Base-by-base conservation (phyloP, 371 early-diverging fungal genomes). In the Syncephalis plumigaleata region DNA sequence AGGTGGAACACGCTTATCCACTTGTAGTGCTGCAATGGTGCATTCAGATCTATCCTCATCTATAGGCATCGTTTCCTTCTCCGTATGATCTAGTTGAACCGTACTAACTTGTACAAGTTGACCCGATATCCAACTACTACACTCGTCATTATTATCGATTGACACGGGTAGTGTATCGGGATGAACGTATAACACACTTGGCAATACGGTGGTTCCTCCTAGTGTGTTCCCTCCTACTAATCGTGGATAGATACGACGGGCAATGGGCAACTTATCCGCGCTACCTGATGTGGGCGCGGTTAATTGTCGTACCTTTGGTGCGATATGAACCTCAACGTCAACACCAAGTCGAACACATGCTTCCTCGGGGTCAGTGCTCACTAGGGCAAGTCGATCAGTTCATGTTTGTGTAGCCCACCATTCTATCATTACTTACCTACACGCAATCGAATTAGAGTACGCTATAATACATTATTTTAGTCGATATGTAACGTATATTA, bases 271-370 rank as follows among this genome's bases (percentile, higher is more conserved):
- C 2, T 3, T 5, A 22, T 24, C 24, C 3, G 48, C 18, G 40
- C n/a, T n/a, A n/a, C n/a, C n/a, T 47, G 21, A 4, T 17, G 17
- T n/a, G 16, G 16, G 23, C 16, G 39, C 13, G 9, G 17, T 21
- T 25, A 20, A 24, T 49, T 56, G 60, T 26, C 70, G 65, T 22
- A 70, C 66, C 63, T 81, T 81, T n/a, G 87, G 84, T 2, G 82
- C 80, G 9, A 87, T 79, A 56, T 84, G 77, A 39, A 87, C 75
- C 59, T 88, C 85, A 1, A 78, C 58, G 46, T 81, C 69, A 21
- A 69, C 70, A 16, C 68, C 70, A 18, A 88, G 60, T 51, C 70
- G 73, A 9, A 80, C 59, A 53, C 68, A 77, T 1, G 55, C 58
- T 13, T 61, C 63, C 4, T 56, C 53, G 0, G 85, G 81, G 53